Percentiles rank a stretch among this genome's conserved stretches.
Evolutionary conservation across 352 stramenopile species (phyloP).

Genomic region (Globisporangium polare): DNA sequence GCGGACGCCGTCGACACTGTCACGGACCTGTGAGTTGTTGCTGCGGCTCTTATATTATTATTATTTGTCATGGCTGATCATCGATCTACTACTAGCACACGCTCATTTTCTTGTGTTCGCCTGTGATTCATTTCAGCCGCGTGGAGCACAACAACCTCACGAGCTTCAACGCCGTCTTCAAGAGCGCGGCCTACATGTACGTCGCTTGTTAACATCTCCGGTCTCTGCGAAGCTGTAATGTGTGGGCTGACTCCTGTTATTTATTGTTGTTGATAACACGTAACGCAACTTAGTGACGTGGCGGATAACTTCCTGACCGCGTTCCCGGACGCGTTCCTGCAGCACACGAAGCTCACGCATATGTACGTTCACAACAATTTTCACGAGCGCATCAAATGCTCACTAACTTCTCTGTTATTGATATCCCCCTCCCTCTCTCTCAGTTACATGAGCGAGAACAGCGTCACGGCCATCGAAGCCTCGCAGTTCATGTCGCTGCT

Average conservation of each 20-base stretch:
- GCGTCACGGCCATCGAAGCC: background rate
- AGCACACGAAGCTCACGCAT: background rate
- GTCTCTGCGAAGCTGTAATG: no score
- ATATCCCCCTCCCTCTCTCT: no score
- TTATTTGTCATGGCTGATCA: no score
- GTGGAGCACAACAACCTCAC: conserved; percentile 3
- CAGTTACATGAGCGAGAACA: conserved; percentile 4
- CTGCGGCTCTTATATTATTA: no score
- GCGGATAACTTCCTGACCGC: background rate
- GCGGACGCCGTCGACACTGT: background rate
- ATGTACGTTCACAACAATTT: no score
- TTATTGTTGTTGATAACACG: background rate
- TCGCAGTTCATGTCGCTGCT: background rate
- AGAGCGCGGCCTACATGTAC: conserved; percentile 2
- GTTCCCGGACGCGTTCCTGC: background rate
- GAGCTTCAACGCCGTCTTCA: conserved; percentile 7
- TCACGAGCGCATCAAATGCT: no score
- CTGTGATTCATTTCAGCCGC: no score
- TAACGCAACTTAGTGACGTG: background rate
- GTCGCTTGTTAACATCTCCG: background rate
- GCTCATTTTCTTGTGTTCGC: no score
- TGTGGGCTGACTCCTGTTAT: background rate
- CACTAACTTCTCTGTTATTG: no score
- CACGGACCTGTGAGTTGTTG: background rate
- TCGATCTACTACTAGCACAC: no score